Base-by-base conservation (phyloP, 2,329 filamentous ascomycete species). In the Lasiodiplodia hormozganensis region DNA sequence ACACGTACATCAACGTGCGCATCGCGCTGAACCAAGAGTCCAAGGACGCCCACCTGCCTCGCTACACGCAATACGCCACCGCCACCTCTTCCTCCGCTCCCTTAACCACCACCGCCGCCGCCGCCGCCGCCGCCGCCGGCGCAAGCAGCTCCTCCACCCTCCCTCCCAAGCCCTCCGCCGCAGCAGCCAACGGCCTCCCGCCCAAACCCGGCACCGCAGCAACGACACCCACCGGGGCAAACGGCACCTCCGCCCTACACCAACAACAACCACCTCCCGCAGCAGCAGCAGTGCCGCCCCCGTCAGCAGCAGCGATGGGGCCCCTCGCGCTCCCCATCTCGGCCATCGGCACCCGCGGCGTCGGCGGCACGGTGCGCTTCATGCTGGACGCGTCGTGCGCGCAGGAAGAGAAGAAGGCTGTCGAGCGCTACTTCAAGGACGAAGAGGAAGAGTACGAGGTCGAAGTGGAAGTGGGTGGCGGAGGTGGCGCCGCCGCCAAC, bases 11-110 rank as follows among this genome's bases (percentile, higher is more conserved):
- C 76, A 88, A 91, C 71, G 89, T 96, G 73, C 93, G 96, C 76
- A 97, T 98, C 71, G 86, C 88, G 28, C 85, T 97, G 70, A 97
- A 98, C 79, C 88, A 92, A 74, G 91, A 96, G 80, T 86, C 93
- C 62, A 90, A 93, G 64, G 82, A 83, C 2, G 73, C 77, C 4
- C 79, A 81, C 54, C 74, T 85, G 36, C 83, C 83, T 4, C 79
- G 83, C 23, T 83, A 82, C 70, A 78, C 83, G 72, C 49, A 76
- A 69, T 79, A 71, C 49, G 74, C 67, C 43, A 21, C 43, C 43
- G 7, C 18, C 18, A 47, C 43, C 2, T 34, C 31, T 34, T 34
- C 31, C 40, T 3, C 40, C 18, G 10, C 40, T 3, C 65, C 70
- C 58, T 89, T 92, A 65, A 80, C 83, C 1, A 72, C 77, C 4